These are phyloP conservation scores for Ganoderma sinense DNA, from an alignment of 1,284 basidiomycete species.

Conservation along the genomic window DNA sequence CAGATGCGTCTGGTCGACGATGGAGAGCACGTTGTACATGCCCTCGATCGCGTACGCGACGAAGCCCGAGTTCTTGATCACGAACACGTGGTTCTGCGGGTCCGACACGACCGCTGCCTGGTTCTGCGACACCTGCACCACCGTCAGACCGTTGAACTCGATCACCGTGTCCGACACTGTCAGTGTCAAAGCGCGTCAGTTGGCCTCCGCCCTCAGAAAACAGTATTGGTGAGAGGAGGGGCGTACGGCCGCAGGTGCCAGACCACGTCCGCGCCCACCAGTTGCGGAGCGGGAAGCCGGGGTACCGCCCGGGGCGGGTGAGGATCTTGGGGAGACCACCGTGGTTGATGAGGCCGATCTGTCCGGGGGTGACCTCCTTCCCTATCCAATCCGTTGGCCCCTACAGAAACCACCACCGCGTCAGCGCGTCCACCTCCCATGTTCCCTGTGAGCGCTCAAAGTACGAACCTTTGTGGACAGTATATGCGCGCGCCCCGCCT, in stretches of 20 bases:
- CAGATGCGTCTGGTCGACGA: constrained; percentile 84
- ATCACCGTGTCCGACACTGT: constrained; percentile 81
- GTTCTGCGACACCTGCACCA: constrained; percentile 85
- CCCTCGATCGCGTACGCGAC: constrained; percentile 80
- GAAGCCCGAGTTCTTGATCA: constrained; percentile 80
- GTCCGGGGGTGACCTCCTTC: constrained; percentile 70
- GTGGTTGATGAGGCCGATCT: constrained; percentile 75
- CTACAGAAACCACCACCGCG: constrained; percentile 37
- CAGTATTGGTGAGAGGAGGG: background rate
- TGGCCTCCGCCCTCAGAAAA: background rate
- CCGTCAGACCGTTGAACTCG: constrained; percentile 77
- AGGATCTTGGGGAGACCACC: constrained; percentile 80
- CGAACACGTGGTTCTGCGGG: constrained; percentile 82
- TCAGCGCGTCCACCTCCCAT: background rate
- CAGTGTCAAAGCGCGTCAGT: background rate
- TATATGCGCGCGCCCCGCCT: constrained; percentile 62
- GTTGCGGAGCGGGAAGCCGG: constrained; percentile 75
- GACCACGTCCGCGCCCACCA: constrained; percentile 81
- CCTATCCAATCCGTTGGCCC: constrained; percentile 73
- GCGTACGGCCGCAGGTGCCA: constrained; percentile 72
- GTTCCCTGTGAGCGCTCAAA: background rate
- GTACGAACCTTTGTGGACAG: constrained; percentile 46
- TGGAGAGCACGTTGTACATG: constrained; percentile 76
- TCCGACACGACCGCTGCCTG: constrained; percentile 81
- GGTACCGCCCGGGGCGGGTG: constrained; percentile 76